Base-by-base conservation (phyloP, 2,329 filamentous ascomycete species). In the Cercospora sesami region DNA sequence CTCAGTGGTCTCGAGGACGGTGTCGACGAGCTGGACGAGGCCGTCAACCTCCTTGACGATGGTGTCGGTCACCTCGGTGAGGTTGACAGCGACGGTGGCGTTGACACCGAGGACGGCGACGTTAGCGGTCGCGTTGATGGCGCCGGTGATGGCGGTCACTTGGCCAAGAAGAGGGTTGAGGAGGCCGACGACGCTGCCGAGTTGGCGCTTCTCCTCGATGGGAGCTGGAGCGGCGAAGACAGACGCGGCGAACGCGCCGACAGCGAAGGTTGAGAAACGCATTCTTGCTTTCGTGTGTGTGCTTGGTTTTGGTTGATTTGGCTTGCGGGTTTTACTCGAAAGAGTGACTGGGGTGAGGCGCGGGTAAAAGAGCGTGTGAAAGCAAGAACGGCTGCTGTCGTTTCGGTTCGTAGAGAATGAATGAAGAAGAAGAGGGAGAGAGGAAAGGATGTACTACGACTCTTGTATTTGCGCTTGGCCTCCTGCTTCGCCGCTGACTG, bases 241-340 rank as follows among this genome's bases (percentile, higher is more conserved):
- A 48, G 64, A 64, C 48, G 62, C 53, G 63, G 69, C 62, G 39
- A 72, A 61, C 64, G 69, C 71, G 66, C 67, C 64, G 45, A 69
- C 45, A 39, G 71, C 68, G 60, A 72, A 55, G 64, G 69, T 63
- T 48, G 68, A 68, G 65, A 68, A 68, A 67, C 69, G 69, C 71
- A 72, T 72, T 66, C 45, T 72, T 61, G 66, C 55, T 67, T 67
- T 57, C 64, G 60, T 62, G 42, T 45, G 53, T 31, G 30, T 57
- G 53, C 51, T 61, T 31, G 39, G 30, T 33, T 31, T 31, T 8
- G n/a, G 12, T 36, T 36, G 55, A 8, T 14, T 69, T 36, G 59
- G 26, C 26, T 59, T 53, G 48, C 48, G 23, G 48, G 23, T 6
- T 65, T 48, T 39, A 51, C 59, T 63, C 59, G 63, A 71, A 68